Evolutionary conservation across 192 early-diverging fungal genomes (phyloP).

Genomic region (Jimgerdemannia lactiflua): DNA sequence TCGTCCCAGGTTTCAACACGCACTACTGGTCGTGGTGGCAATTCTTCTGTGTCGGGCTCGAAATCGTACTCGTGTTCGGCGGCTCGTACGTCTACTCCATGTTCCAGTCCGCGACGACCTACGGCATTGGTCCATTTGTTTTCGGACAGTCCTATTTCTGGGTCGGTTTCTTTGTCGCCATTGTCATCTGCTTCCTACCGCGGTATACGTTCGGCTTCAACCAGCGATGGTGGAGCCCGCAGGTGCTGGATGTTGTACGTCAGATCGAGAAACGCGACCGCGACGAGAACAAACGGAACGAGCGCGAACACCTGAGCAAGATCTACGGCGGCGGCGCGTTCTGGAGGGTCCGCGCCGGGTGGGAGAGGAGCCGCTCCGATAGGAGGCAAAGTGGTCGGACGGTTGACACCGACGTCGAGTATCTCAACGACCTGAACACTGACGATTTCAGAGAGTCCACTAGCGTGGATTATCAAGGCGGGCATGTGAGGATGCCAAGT

Average conservation of each 20-base stretch:
- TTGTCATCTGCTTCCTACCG: slow-evolving; percentile 69
- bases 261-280: slow-evolving; percentile 41
- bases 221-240: slow-evolving; percentile 61
- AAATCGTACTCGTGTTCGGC: slow-evolving; percentile 61
- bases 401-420: background rate
- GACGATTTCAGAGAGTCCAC: background rate
- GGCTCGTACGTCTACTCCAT: background rate
- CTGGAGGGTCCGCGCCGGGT: background rate
- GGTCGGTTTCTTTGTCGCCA: slow-evolving; percentile 63
- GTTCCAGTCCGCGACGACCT: slow-evolving; percentile 54
- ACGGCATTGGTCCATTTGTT: slow-evolving; percentile 66
- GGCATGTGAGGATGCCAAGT: background rate
- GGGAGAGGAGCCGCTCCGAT: too few species aligned
- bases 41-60: slow-evolving; percentile 56
- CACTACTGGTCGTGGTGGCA: slow-evolving; percentile 87
- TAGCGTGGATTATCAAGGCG: background rate
- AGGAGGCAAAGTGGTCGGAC: background rate
- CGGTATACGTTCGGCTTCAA: slow-evolving; percentile 65
- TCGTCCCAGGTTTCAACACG: slow-evolving; percentile 73
- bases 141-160: slow-evolving; percentile 72
- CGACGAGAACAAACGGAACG: background rate
- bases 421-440: background rate
- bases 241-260: slow-evolving; percentile 63
- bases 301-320: background rate
- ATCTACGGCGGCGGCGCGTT: background rate